Base-by-base conservation (phyloP, 768 basidiomycete genomes). In the Tulasnella calospora region DNA sequence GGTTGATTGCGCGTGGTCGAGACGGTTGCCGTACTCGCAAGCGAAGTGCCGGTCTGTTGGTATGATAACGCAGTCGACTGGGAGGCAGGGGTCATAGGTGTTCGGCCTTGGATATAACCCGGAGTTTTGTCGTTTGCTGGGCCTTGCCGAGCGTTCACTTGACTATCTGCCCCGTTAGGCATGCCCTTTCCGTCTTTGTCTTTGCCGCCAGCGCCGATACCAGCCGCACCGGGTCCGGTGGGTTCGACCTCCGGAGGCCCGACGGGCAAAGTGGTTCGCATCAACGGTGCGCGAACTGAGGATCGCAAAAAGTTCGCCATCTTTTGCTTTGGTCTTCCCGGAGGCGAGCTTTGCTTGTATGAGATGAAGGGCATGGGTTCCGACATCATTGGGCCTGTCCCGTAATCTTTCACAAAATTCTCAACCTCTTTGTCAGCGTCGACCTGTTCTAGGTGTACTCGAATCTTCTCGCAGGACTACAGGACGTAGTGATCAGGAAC, bases 391-490 rank as follows among this genome's bases (percentile, higher is more conserved):
- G 88, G 90, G 47, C 96, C 97, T 3, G 96, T 98, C 4, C 94
- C 94, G 82, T 94, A 95, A 79, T 92, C 90, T 44, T 89, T 89
- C 15, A 98, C 95, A 81, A 99, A 98, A 82, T 89, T 89, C 80
- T 95, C 91, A 87, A 96, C 91, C 81, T 99, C 98, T 73, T 88
- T 90, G 44, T 92, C 92, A 0, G 94, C 90, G 81, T 98, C 96
- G 84, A 96, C 88, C 79, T 92, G 91, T 83, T 99, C 97, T 46
- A 99, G 88, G 6, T 94, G 88, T 55, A 95, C 87, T 44, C 97
- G 90, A 74, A 96, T 87, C 69, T 91, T 89, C 85, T 99, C 98
- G 84, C 96, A 98, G 0, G 95, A 94, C 97, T 98, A 71, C 10
- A 35, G 21, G 78, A 33, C 19, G 38, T 6, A 3, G 35, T 40